Evolutionary conservation across 1,284 basidiomycete species (phyloP), one percentile per base, ranked within the genome.

Genomic region (Nidula niveotomentosa): DNA sequence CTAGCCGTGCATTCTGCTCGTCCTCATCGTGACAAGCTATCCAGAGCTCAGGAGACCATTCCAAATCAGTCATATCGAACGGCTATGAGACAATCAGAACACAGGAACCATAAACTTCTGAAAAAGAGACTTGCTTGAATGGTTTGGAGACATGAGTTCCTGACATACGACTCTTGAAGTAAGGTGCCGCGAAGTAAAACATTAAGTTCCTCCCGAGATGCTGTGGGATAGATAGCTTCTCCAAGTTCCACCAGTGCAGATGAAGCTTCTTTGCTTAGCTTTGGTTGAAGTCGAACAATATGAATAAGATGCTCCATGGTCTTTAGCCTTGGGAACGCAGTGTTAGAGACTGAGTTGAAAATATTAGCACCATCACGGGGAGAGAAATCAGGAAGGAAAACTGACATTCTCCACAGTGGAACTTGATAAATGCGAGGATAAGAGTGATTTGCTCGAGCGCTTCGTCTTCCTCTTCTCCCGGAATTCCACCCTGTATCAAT

Each of bases 61-160:
- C 95, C 44, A 94, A 71, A 52, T 98, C 96, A 0, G 96, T 99
- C 45, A 99, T 70, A 74, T 99, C 97, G 62, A 99, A 90, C 0
- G 94, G 90, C 91, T 96, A 12, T 5, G 23, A 15, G 56, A 33
- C 10, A 56, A 41, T 59, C 9, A 52, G 48, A 48, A 48, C 23
- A 44, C 13, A 52, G 34, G 45, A 52, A 53, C 33, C 51, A 37
- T 35, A 17, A 36, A 23, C 44, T 36, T 36, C 47, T 35, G 6
- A 56, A 30, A 48, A 41, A 30, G n/a, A 46, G 46, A 63, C 76
- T 46, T 58, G 92, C 92, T 78, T 94, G 93, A 6, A 98, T 77
- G 0, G 95, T 84, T 66, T 98, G 95, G n/a, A 99, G 76, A 65
- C 92, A 93, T 4, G 95, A 89, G 61, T 91, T 92, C 39, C 96